Evolutionary conservation across 805 yeast genomes (phyloP).

Genomic region (Cyberlindnera maritima): DNA sequence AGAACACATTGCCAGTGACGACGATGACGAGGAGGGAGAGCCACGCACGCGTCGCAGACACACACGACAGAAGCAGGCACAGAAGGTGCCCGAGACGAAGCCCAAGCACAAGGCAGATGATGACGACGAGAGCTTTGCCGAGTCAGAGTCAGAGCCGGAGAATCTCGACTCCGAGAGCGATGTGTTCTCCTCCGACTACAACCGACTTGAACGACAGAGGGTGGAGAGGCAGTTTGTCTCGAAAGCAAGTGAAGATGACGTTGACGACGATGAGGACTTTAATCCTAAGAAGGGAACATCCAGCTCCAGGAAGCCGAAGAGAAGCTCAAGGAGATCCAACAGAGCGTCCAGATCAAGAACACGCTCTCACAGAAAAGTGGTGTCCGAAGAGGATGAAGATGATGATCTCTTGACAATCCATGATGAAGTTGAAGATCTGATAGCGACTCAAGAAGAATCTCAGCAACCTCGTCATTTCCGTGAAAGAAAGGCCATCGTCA

Average conservation of each 20-base stretch:
- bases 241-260: constrained; percentile 3
- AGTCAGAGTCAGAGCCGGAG: constrained; percentile 2
- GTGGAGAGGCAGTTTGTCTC: constrained; percentile 4
- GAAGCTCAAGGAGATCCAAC: background rate
- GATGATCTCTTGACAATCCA: constrained; percentile 37
- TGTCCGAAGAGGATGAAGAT: constrained; percentile 5
- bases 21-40: background rate
- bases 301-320: background rate
- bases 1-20: background rate
- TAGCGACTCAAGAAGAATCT: constrained; percentile 37
- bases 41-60: background rate
- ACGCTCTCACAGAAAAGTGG: background rate
- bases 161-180: constrained; percentile 6
- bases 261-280: constrained; percentile 1
- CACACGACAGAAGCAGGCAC: constrained; percentile 1
- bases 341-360: background rate
- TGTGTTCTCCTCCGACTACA: background rate
- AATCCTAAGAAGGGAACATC: constrained; percentile 2
- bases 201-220: constrained; percentile 1
- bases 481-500: constrained; percentile 69
- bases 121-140: constrained; percentile 3
- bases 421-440: constrained; percentile 49
- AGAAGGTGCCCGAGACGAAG: background rate
- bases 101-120: background rate
- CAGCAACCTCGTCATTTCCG: constrained; percentile 48